A percentile compares a stretch with the other conserved stretches of the same genome.
phyloP scores from a whole-genome alignment of 495 filamentous ascomycete genomes.

The Neurospora tetrasperma region DNA sequence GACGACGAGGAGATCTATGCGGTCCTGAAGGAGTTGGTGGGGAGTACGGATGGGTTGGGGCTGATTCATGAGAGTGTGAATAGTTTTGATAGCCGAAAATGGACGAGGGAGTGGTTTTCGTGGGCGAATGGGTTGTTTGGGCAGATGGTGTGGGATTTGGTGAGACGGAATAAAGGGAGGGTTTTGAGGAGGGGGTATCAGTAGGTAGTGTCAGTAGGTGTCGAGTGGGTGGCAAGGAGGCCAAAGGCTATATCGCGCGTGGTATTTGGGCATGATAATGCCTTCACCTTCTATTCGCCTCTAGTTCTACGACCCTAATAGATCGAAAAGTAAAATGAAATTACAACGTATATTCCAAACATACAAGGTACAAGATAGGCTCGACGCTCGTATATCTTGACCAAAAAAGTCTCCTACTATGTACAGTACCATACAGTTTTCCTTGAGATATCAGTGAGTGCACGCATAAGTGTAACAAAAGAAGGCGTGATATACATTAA shows the following conservation, averaged over 20 bases:
- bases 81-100: constrained; percentile 36
- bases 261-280: too few species aligned
- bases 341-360: too few species aligned
- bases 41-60: constrained; percentile 45
- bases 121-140: constrained; percentile 64
- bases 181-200: constrained; percentile 32
- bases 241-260: too few species aligned
- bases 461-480: too few species aligned
- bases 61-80: constrained; percentile 54
- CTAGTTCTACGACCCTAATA: not conserved
- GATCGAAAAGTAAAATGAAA: not conserved
- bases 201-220: too few species aligned
- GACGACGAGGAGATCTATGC: constrained; percentile 39
- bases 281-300: not conserved
- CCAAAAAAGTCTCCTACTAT: not conserved
- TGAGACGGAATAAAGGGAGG: constrained; percentile 23
- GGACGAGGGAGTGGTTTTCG: constrained; percentile 58
- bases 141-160: constrained; percentile 51
- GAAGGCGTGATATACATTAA: too few species aligned
- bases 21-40: constrained; percentile 37
- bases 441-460: not conserved
- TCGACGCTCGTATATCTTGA: not conserved
- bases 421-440: not conserved
- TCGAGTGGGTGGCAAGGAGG: too few species aligned
- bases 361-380: not conserved